These are phyloP conservation scores for Paraphoma chrysanthemicola DNA, from an alignment of 2,329 filamentous ascomycete genomes.

Conservation along the genomic window DNA sequence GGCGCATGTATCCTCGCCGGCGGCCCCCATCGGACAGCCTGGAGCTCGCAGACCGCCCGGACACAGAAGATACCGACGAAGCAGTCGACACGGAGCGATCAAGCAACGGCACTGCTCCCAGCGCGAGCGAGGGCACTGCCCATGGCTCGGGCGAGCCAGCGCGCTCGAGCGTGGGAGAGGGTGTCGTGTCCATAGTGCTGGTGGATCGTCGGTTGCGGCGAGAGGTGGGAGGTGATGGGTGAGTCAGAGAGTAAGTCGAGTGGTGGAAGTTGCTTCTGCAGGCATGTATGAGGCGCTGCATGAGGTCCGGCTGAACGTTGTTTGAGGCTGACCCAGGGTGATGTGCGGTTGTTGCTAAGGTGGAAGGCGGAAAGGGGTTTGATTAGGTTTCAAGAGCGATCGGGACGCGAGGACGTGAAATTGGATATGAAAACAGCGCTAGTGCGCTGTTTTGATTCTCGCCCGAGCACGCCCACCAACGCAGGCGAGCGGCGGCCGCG, in stretches of 20 bases:
- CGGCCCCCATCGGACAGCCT: slow-evolving; percentile 57
- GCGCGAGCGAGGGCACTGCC: slow-evolving; percentile 66
- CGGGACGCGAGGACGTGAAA: slow-evolving; percentile 22
- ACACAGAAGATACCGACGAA: slow-evolving; percentile 62
- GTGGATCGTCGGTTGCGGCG: slow-evolving; percentile 19
- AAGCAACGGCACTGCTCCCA: slow-evolving; percentile 65
- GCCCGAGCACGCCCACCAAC: slow-evolving; percentile 2
- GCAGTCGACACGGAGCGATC: slow-evolving; percentile 69
- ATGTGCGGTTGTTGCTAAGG: slow-evolving; percentile 34
- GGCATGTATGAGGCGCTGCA: slow-evolving; percentile 2
- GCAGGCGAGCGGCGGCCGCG: neutral
- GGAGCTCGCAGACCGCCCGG: slow-evolving; percentile 71
- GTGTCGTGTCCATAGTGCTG: slow-evolving; percentile 34
- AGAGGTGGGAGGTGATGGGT: slow-evolving; percentile 12
- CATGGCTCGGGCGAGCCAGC: slow-evolving; percentile 68
- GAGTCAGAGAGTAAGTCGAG: neutral
- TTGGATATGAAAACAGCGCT: slow-evolving; percentile 35
- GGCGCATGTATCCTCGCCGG: slow-evolving; percentile 84
- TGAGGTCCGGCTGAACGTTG: slow-evolving; percentile 1
- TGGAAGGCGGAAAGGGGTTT: slow-evolving; percentile 30
- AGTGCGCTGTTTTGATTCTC: slow-evolving; percentile 20
- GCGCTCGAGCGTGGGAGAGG: slow-evolving; percentile 53
- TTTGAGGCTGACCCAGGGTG: slow-evolving; percentile 16
- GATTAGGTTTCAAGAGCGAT: slow-evolving; percentile 34
- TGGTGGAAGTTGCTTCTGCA: slow-evolving; percentile 1